These are phyloP conservation scores for Phaffomyces antillensis DNA, from an alignment of 805 yeast species.

Conservation along the genomic window DNA sequence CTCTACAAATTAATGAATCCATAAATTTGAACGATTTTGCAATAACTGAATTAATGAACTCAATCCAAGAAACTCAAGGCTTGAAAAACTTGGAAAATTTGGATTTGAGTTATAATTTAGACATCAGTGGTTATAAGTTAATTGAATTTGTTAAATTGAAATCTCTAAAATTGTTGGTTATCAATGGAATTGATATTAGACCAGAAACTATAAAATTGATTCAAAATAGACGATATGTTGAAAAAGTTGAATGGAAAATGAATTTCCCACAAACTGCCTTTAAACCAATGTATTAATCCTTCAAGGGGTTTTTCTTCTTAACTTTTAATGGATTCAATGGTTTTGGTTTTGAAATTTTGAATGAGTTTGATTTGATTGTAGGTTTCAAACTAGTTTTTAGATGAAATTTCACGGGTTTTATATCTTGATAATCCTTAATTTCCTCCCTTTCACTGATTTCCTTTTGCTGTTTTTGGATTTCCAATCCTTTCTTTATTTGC, in stretches of 20 bases:
- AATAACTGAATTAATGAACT: constrained; percentile 9
- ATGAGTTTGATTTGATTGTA: constrained; percentile 9
- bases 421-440: background rate
- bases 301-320: background rate
- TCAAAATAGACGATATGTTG: constrained; percentile 8
- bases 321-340: constrained; percentile 9
- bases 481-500: constrained; percentile 44
- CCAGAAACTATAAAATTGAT: constrained; percentile 15
- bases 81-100: constrained; percentile 8
- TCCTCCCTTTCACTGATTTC: background rate
- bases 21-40: constrained; percentile 20
- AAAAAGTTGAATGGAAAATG: constrained; percentile 16
- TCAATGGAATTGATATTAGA: constrained; percentile 19
- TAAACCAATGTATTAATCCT: constrained; percentile 9
- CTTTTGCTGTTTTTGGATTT: constrained; percentile 7
- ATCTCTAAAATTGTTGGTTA: constrained; percentile 8
- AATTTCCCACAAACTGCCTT: constrained; percentile 12
- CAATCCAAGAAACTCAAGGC: constrained; percentile 3
- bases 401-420: constrained; percentile 11
- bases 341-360: constrained; percentile 14
- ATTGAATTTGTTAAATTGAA: constrained; percentile 13
- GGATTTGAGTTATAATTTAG: constrained; percentile 20
- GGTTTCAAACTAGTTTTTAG: constrained; percentile 6
- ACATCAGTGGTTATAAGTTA: constrained; percentile 17
- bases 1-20: constrained; percentile 18